phyloP scores from a whole-genome alignment of 2,329 filamentous ascomycete genomes.

The Trichophaea hybrida region DNA sequence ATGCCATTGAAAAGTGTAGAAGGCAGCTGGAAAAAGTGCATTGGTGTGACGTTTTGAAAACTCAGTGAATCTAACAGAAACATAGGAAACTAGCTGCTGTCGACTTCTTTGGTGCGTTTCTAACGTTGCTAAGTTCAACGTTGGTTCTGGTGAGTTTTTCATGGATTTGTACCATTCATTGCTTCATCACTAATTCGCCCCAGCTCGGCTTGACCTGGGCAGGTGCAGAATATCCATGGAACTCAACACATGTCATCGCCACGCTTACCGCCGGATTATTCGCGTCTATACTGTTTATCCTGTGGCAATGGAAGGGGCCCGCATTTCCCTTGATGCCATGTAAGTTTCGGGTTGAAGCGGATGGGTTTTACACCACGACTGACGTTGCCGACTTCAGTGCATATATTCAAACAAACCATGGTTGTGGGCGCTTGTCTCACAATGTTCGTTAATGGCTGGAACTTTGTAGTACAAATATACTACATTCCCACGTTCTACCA shows the following conservation, averaged over 20 bases:
- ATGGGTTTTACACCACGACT: background rate
- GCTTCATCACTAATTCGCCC: background rate
- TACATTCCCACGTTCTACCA: constrained; percentile 37
- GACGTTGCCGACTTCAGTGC: constrained; percentile 30
- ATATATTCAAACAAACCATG: constrained; percentile 41
- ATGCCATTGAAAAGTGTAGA: constrained; percentile 25
- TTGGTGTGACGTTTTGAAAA: constrained; percentile 2
- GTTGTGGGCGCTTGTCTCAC: constrained; percentile 43
- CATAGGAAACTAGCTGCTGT: constrained; percentile 5
- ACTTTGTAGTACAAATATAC: constrained; percentile 43
- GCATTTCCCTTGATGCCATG: constrained; percentile 2
- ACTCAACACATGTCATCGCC: background rate
- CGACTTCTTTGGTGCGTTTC: constrained; percentile 4
- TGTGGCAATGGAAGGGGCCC: constrained; percentile 2
- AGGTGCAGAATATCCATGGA: constrained; percentile 5
- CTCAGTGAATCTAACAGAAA: background rate
- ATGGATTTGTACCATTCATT: background rate
- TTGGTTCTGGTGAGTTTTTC: background rate
- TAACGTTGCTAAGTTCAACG: background rate
- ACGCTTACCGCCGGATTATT: background rate
- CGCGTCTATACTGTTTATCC: background rate
- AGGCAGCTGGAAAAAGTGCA: constrained; percentile 26
- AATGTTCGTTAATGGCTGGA: constrained; percentile 47
- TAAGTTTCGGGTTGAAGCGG: background rate
- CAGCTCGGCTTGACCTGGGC: constrained; percentile 5